A percentile compares a stretch with the other conserved stretches of the same genome.
Conservation (phyloP, 495 filamentous ascomycete species). For the Neurospora tetrasperma region DNA sequence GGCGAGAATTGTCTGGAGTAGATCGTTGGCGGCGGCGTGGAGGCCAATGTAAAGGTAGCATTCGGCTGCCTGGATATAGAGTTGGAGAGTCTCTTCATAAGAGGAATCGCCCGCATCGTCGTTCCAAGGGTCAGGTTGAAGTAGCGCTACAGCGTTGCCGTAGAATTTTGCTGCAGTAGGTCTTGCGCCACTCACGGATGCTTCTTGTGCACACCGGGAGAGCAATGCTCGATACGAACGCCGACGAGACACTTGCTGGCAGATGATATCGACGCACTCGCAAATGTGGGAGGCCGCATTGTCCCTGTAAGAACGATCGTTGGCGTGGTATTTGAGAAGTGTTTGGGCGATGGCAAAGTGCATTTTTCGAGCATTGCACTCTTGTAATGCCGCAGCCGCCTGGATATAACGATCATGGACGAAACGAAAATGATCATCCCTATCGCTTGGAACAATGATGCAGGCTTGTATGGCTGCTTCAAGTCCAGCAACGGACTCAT, state of each 20-base stretch:
- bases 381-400: conserved; percentile 58
- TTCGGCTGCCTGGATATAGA: conserved; percentile 70
- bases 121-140: conserved; percentile 71
- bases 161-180: conserved; percentile 72
- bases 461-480: conserved; percentile 68
- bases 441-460: conserved; percentile 61
- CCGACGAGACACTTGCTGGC: conserved; percentile 45
- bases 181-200: conserved; percentile 68
- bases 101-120: conserved; percentile 58
- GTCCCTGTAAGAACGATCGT: conserved; percentile 49
- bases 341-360: conserved; percentile 77
- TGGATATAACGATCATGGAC: conserved; percentile 75
- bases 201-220: conserved; percentile 63
- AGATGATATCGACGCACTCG: conserved; percentile 61
- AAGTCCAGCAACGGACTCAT: conserved; percentile 61
- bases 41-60: conserved; percentile 67
- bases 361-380: conserved; percentile 66
- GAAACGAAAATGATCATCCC: conserved; percentile 68
- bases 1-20: conserved; percentile 54
- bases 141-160: conserved; percentile 59
- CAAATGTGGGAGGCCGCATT: conserved; percentile 67
- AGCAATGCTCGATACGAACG: conserved; percentile 60
- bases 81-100: conserved; percentile 72
- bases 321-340: conserved; percentile 57
- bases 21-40: conserved; percentile 48